phyloP scores from a whole-genome alignment of 768 basidiomycete species.

The Dacryopinax primogenitus region DNA sequence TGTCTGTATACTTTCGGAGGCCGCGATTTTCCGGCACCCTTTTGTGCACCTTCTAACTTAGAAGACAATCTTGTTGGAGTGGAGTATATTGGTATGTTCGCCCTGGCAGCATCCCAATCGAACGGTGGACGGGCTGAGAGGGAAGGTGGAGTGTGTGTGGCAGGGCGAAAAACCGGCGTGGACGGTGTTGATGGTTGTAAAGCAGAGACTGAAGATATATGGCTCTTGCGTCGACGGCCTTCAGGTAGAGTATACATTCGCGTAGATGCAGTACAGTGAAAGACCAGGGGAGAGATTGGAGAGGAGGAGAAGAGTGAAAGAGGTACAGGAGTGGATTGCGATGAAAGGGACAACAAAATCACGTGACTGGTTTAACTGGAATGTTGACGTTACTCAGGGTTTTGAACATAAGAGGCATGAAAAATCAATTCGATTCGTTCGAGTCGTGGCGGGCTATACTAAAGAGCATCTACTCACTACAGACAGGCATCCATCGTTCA shows the following conservation, averaged over 20 bases:
- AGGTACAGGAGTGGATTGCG: no score
- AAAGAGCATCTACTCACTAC: neutral
- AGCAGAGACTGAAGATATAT: neutral
- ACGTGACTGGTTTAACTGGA: neutral
- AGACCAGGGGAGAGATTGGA: neutral
- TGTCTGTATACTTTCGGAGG: neutral
- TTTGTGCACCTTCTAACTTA: neutral
- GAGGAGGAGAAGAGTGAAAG: neutral
- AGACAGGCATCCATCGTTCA: neutral
- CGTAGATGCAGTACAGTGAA: neutral
- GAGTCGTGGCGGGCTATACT: neutral
- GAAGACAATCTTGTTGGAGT: neutral
- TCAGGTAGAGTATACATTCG: neutral
- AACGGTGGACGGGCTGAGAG: neutral
- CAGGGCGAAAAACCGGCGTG: neutral
- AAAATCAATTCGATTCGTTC: neutral
- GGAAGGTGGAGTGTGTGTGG: neutral
- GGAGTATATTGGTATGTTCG: neutral
- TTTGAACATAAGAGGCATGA: neutral
- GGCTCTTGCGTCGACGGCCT: conserved; percentile 1
- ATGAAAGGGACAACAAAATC: neutral
- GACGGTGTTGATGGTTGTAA: neutral
- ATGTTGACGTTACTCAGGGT: neutral
- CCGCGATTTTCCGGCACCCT: neutral
- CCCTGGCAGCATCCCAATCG: conserved; percentile 6